phyloP scores from a whole-genome alignment of 2,329 filamentous ascomycete genomes.

The Diplodia sapinea region DNA sequence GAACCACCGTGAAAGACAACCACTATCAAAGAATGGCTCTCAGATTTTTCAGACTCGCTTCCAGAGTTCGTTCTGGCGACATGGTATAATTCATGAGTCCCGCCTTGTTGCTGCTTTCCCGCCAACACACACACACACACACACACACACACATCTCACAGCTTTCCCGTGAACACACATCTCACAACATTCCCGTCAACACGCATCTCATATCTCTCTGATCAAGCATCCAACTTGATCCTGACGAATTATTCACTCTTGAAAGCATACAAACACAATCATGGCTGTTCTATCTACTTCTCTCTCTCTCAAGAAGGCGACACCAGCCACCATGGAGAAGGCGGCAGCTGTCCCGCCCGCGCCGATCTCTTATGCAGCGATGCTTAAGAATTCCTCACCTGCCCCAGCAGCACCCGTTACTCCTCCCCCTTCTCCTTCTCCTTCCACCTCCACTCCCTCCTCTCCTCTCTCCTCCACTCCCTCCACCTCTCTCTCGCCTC shows the following conservation, averaged over 20 bases:
- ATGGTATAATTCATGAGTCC: too few relatives aligned
- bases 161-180: too few relatives aligned
- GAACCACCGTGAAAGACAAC: too few relatives aligned
- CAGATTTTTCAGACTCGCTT: too few relatives aligned
- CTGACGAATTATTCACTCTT: background rate
- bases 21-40: too few relatives aligned
- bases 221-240: too few relatives aligned
- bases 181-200: too few relatives aligned
- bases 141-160: too few relatives aligned
- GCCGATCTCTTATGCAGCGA: background rate
- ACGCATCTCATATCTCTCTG: too few relatives aligned
- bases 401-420: background rate
- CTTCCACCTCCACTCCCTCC: background rate
- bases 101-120: too few relatives aligned
- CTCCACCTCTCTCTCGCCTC: background rate
- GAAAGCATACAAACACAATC: background rate
- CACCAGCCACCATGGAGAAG: background rate
- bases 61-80: too few relatives aligned
- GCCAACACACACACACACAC: too few relatives aligned
- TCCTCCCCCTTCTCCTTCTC: background rate
- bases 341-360: background rate
- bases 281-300: background rate
- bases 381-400: background rate
- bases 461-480: background rate
- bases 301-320: background rate